These are phyloP conservation scores for Adiantum capillusveneris DNA, from an alignment of 75 land plant species.

Conservation along the genomic window DNA sequence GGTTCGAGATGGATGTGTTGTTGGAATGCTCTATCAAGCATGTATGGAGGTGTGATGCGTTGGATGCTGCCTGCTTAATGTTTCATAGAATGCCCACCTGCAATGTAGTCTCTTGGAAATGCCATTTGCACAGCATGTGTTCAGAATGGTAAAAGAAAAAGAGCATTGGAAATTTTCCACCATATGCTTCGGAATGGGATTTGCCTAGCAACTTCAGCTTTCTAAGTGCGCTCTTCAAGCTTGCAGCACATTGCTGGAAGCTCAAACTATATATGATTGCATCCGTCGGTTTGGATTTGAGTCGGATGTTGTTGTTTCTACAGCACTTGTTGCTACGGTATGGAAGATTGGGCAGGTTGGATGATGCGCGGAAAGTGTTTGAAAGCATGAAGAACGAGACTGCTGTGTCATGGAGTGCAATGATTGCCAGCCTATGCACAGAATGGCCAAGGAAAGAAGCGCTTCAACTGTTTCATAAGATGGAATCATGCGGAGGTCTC, in stretches of 20 bases:
- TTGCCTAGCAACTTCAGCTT: slow-evolving; percentile 24
- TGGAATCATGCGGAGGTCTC: slow-evolving; percentile 4
- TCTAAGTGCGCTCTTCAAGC: slow-evolving; percentile 26
- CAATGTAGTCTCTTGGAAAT: slow-evolving; percentile 33
- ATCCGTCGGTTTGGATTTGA: slow-evolving; percentile 13
- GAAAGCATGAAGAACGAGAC: slow-evolving; percentile 1
- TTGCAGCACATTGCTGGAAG: slow-evolving; percentile 16
- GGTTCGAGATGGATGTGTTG: slow-evolving; percentile 22
- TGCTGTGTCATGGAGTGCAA: slow-evolving; percentile 16
- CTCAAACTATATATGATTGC: slow-evolving; percentile 15
- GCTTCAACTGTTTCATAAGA: slow-evolving; percentile 2
- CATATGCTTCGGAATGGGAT: slow-evolving; percentile 18
- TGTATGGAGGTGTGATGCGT: slow-evolving; percentile 14
- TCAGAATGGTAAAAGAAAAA: slow-evolving; percentile 5
- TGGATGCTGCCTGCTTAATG: slow-evolving; percentile 15
- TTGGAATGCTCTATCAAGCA: slow-evolving; percentile 20
- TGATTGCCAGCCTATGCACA: not conserved
- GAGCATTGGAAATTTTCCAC: slow-evolving; percentile 20
- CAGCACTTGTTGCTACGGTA: slow-evolving; percentile 61
- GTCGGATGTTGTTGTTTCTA: slow-evolving; percentile 24
- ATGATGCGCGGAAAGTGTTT: slow-evolving; percentile 54
- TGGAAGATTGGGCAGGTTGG: slow-evolving; percentile 66
- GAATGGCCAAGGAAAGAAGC: slow-evolving; percentile 3
- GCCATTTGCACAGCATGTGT: slow-evolving; percentile 31
- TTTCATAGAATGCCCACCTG: slow-evolving; percentile 21